phyloP scores from a whole-genome alignment of 805 yeast species.

The Yamadazyma paraphyllophila region DNA sequence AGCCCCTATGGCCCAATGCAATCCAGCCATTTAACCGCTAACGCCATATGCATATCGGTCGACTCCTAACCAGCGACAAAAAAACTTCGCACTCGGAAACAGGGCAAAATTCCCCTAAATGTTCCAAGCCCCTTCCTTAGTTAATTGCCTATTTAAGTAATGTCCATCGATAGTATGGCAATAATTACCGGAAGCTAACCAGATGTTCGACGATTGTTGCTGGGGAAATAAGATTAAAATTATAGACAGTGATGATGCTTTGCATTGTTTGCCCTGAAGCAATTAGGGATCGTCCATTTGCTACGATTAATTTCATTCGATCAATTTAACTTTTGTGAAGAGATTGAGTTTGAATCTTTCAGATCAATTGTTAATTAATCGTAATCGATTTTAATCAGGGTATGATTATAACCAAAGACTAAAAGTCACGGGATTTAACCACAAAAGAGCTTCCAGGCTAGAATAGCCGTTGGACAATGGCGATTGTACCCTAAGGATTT shows the following conservation, averaged over 20 bases:
- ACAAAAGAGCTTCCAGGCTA: not conserved
- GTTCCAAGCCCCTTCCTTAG: not conserved
- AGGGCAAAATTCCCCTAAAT: not conserved
- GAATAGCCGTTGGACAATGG: not conserved
- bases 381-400: not conserved
- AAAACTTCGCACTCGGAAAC: not conserved
- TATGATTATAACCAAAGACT: too few relatives aligned
- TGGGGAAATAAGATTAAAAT: constrained; percentile 3
- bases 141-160: not conserved
- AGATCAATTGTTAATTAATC: not conserved
- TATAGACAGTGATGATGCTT: constrained; percentile 5
- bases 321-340: not conserved
- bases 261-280: constrained; percentile 3
- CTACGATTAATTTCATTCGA: not conserved
- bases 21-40: too few relatives aligned
- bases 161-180: not conserved
- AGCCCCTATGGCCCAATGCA: too few relatives aligned
- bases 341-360: not conserved
- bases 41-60: not conserved
- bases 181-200: not conserved
- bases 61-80: not conserved
- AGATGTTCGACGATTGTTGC: not conserved
- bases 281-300: not conserved
- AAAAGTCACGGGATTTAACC: too few relatives aligned
- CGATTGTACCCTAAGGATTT: not conserved